Evolutionary conservation across 2,329 filamentous ascomycete species (phyloP).

Genomic region (Beauveria caledonica): DNA sequence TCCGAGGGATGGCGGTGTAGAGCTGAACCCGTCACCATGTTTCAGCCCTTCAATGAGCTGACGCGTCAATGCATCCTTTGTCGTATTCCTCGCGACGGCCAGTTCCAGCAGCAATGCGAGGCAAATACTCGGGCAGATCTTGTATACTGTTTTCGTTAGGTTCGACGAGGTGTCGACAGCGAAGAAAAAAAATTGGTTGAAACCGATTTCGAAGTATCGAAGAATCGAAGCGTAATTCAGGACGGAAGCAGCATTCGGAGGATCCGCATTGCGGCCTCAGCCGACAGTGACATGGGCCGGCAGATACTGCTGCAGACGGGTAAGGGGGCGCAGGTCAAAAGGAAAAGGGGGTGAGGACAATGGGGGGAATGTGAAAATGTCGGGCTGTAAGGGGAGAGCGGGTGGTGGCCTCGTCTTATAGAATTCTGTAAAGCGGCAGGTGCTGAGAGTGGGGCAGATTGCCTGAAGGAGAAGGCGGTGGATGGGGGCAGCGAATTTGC

Average conservation of each 20-base stretch:
- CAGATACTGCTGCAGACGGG: not conserved
- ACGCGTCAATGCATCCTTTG: not conserved
- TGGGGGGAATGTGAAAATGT: not conserved
- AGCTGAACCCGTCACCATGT: not conserved
- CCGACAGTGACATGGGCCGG: not conserved
- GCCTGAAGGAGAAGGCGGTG: not conserved
- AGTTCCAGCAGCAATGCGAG: not conserved
- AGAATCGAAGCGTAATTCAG: not conserved
- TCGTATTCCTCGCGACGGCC: not conserved
- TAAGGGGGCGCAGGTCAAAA: not conserved
- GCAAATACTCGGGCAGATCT: not conserved
- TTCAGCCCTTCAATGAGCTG: not conserved
- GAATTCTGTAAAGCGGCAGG: constrained; percentile 7
- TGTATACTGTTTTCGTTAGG: not conserved
- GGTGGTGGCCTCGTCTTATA: constrained; percentile 2
- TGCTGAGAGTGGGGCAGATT: not conserved
- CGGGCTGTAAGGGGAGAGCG: not conserved
- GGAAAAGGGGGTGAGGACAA: not conserved
- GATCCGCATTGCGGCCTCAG: not conserved
- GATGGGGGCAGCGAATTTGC: constrained; percentile 2
- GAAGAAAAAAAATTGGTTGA: not conserved
- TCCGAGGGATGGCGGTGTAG: not conserved
- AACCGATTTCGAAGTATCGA: not conserved
- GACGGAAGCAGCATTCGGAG: not conserved
- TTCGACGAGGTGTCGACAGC: not conserved